Conservation (phyloP, 768 basidiomycete species). For the Antrodiella citrinella region DNA sequence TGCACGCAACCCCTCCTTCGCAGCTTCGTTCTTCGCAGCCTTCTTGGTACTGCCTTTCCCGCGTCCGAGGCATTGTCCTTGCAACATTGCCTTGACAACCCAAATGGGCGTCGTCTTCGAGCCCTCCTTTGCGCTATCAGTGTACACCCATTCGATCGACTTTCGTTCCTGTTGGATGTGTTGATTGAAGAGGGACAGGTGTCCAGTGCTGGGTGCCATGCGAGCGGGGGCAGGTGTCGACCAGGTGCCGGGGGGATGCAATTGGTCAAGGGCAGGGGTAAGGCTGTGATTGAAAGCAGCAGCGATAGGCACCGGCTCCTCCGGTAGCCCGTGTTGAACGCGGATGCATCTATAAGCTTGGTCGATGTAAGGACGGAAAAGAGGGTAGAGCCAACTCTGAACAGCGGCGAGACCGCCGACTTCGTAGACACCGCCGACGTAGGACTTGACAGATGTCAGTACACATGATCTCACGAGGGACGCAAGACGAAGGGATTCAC, state of each 20-base stretch:
- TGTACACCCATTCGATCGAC: constrained; percentile 65
- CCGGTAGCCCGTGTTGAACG: constrained; percentile 55
- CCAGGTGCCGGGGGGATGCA: constrained; percentile 17
- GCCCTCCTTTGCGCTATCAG: constrained; percentile 35
- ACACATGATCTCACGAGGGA: constrained; percentile 1
- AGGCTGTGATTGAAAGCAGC: constrained; percentile 7
- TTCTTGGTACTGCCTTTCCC: constrained; percentile 74
- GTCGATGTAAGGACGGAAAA: constrained; percentile 55
- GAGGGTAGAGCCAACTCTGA: constrained; percentile 48
- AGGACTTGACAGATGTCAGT: too few relatives aligned
- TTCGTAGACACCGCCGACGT: constrained; percentile 68
- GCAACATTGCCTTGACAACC: constrained; percentile 57
- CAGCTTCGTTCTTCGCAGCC: constrained; percentile 73
- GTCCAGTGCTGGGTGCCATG: constrained; percentile 37
- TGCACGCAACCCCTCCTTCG: constrained; percentile 58
- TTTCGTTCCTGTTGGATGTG: constrained; percentile 50
- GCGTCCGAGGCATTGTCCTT: constrained; percentile 48
- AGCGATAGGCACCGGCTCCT: constrained; percentile 19
- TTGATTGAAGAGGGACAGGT: constrained; percentile 79
- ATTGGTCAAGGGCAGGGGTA: constrained; percentile 6
- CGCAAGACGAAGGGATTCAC: constrained; percentile 24
- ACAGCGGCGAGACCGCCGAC: constrained; percentile 58
- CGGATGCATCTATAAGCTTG: constrained; percentile 60
- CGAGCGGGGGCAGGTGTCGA: constrained; percentile 16
- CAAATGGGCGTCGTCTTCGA: constrained; percentile 70